Evolutionary conservation across 495 filamentous ascomycete species (phyloP), one percentile per base, ranked within the genome.

Genomic region (Podospora pseudoanserina): DNA sequence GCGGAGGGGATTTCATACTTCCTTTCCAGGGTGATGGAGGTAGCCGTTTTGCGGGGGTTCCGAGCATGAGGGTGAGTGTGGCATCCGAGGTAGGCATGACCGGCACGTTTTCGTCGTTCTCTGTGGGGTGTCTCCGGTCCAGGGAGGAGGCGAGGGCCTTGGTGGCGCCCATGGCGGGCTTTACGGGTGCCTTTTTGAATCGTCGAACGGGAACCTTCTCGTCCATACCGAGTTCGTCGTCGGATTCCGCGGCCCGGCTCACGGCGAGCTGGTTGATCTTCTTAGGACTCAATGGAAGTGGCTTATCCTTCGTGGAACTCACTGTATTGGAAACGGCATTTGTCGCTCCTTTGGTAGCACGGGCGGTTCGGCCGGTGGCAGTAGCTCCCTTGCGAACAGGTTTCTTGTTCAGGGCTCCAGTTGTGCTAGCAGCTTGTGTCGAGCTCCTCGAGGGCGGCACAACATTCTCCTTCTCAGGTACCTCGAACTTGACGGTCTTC

Each of bases 401-500:
- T 54, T 73, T 74, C 16, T 68, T 72, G 32, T 70, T 65, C 27
- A 79, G 64, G 23, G 73, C 75, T 20, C 68, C 60, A 19, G 62
- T 70, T 20, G 27, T 59, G 32, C 76, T 59, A 0, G 74, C 65
- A 67, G 79, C 80, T 32, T 34, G 32, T 57, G 72, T 64, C 1
- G 72, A 34, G 64, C 74, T 71, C 16, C 65, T 28, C 16, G 73
- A 67, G 19, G 72, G 30, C 7, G 80, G 81, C 20, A 74, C 64
- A 11, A 84, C 69, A 62, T 87, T 86, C 72, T 87, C 85, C 71
- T 87, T 86, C 74, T 86, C 84, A 0, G 84, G 83, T 65, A 86
- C 85, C 71, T 85, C 77, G 70, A 87, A 87, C 59, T 80, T 85
- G 68, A 87, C 85, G 1, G 79, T 80, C 75, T 87, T 87, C 77